phyloP scores from a whole-genome alignment of 441 rosid species.

The Euphorbia schlechtendalii region DNA sequence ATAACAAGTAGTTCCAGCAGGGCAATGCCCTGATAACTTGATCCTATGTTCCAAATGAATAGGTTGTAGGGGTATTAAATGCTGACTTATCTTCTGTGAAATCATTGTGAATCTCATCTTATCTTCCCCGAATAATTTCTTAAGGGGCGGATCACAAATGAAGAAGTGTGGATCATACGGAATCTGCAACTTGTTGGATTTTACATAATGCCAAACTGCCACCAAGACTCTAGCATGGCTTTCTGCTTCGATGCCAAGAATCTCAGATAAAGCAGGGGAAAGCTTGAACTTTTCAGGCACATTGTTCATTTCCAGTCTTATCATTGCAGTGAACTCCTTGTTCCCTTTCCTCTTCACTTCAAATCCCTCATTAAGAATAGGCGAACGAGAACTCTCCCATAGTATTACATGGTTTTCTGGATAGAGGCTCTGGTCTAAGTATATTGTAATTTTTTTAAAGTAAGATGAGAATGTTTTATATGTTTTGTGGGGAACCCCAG shows the following conservation, averaged over 20 bases:
- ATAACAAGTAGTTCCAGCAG: conserved; percentile 60
- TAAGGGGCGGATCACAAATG: conserved; percentile 59
- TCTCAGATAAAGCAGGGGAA: conserved; percentile 49
- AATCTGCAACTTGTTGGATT: conserved; percentile 55
- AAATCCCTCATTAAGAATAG: conserved; percentile 67
- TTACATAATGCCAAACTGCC: conserved; percentile 77
- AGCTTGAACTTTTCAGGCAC: conserved; percentile 65
- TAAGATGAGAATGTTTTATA: conserved; percentile 58
- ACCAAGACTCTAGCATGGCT: conserved; percentile 51
- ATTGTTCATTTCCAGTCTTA: conserved; percentile 65
- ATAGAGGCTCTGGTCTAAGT: conserved; percentile 63
- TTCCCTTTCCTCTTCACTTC: conserved; percentile 79
- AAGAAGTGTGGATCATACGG: conserved; percentile 54
- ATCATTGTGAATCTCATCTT: conserved; percentile 53
- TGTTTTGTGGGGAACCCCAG: conserved; percentile 36
- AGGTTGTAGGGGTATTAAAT: conserved; percentile 52
- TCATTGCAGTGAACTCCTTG: conserved; percentile 58
- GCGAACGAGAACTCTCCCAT: conserved; percentile 66
- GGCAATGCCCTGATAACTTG: conserved; percentile 65
- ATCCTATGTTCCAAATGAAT: conserved; percentile 68
- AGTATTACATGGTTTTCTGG: conserved; percentile 63
- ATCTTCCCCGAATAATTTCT: conserved; percentile 65
- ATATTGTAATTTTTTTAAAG: conserved; percentile 64
- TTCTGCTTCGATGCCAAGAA: conserved; percentile 66
- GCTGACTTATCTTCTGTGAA: conserved; percentile 51